These are phyloP conservation scores for Pachysolen tannophilus DNA, from an alignment of 805 yeast genomes.

Conservation along the genomic window DNA sequence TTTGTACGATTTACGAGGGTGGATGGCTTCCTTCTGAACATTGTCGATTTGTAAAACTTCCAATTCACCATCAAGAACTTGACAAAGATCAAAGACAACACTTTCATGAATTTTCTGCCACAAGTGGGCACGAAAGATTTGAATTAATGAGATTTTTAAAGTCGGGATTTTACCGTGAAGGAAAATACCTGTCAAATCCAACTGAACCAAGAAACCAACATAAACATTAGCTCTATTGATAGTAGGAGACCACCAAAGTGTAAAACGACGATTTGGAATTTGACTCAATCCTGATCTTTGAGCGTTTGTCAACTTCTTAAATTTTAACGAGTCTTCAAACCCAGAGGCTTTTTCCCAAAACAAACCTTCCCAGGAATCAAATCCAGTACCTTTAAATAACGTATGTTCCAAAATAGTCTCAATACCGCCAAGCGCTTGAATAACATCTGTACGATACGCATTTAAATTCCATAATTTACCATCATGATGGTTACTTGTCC, in stretches of 20 bases:
- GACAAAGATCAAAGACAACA: slow-evolving; percentile 87
- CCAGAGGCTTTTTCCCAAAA: slow-evolving; percentile 99
- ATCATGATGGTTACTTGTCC: slow-evolving; percentile 90
- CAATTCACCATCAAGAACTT: slow-evolving; percentile 80
- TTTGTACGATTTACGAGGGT: slow-evolving; percentile 94
- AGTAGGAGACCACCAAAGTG: slow-evolving; percentile 99
- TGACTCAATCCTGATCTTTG: slow-evolving; percentile 96
- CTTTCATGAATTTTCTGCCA: slow-evolving; percentile 99
- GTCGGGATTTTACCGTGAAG: slow-evolving; percentile 98
- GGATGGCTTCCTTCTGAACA: slow-evolving; percentile 87
- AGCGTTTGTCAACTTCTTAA: slow-evolving; percentile 92
- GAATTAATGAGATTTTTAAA: slow-evolving; percentile 87
- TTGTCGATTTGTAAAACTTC: slow-evolving; percentile 75
- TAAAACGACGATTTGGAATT: slow-evolving; percentile 94
- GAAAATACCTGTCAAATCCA: slow-evolving; percentile 94
- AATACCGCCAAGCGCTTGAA: slow-evolving; percentile 95
- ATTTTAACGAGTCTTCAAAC: slow-evolving; percentile 91
- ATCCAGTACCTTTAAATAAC: slow-evolving; percentile 92
- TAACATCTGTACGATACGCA: slow-evolving; percentile 90
- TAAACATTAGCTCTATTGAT: slow-evolving; percentile 96
- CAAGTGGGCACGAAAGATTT: slow-evolving; percentile 93
- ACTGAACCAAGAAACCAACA: slow-evolving; percentile 93
- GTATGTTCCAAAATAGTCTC: slow-evolving; percentile 95
- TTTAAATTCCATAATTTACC: slow-evolving; percentile 93
- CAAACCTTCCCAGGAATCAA: slow-evolving; percentile 96